These are phyloP conservation scores for Tolypocladium sp. DNA, from an alignment of 2,329 filamentous ascomycete species.

Conservation along the genomic window DNA sequence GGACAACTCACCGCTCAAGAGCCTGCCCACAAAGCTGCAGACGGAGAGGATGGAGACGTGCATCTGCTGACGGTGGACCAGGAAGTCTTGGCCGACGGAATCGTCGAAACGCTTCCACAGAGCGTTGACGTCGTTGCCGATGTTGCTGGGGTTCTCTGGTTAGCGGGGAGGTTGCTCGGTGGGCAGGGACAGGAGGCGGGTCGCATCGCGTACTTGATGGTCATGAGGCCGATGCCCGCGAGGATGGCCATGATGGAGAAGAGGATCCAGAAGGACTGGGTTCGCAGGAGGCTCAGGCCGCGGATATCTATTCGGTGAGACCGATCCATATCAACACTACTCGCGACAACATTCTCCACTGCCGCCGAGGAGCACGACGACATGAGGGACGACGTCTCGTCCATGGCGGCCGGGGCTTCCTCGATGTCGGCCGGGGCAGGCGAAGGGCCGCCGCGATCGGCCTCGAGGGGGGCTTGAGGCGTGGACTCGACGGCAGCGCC, in stretches of 20 bases:
- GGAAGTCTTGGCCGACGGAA: conserved; percentile 60
- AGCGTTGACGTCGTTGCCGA: conserved; percentile 81
- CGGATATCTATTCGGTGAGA: conserved; percentile 85
- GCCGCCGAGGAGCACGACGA: conserved; percentile 51
- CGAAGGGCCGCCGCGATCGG: neutral
- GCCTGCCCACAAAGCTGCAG: conserved; percentile 73
- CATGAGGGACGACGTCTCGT: conserved; percentile 77
- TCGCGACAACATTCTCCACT: conserved; percentile 43
- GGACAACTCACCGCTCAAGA: conserved; percentile 57
- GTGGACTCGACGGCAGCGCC: conserved; percentile 1
- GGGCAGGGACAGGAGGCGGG: neutral
- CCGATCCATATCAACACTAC: conserved; percentile 61
- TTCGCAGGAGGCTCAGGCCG: conserved; percentile 63
- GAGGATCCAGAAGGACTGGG: conserved; percentile 81
- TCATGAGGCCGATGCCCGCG: conserved; percentile 92
- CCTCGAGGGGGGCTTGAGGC: neutral
- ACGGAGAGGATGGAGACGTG: conserved; percentile 93
- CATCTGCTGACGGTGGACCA: conserved; percentile 74
- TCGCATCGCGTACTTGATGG: conserved; percentile 71
- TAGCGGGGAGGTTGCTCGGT: neutral
- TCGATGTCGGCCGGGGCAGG: conserved; percentile 6
- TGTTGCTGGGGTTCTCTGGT: conserved; percentile 55
- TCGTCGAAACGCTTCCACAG: conserved; percentile 83
- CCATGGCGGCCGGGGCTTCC: conserved; percentile 33
- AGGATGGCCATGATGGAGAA: conserved; percentile 84